A percentile compares a stretch with the other conserved stretches of the same genome.
Evolutionary conservation across 2,329 filamentous ascomycete genomes (phyloP).

Genomic region (Hypoxylon sp.): DNA sequence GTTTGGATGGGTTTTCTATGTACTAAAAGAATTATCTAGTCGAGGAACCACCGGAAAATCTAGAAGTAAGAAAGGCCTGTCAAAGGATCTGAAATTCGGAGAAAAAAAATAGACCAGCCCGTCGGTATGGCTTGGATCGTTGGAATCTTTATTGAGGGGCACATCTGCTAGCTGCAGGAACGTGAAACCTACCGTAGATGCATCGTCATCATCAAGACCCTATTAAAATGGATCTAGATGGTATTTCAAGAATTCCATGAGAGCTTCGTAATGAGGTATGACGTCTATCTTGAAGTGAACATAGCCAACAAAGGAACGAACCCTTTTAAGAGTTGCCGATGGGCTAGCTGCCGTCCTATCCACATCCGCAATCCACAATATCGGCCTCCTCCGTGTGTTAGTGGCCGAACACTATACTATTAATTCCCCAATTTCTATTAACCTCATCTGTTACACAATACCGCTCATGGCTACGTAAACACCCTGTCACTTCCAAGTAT

Average conservation of each 20-base stretch:
- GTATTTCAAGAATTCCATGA: slow-evolving; percentile 24
- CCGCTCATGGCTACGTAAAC: slow-evolving; percentile 36
- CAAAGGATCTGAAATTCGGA: neutral
- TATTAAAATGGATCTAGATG: slow-evolving; percentile 31
- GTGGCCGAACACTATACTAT: slow-evolving; percentile 17
- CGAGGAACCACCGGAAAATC: neutral
- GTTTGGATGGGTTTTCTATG: neutral
- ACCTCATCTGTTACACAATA: slow-evolving; percentile 27
- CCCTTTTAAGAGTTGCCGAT: neutral
- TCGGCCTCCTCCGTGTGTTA: slow-evolving; percentile 34
- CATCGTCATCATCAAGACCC: slow-evolving; percentile 12
- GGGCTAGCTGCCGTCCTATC: slow-evolving; percentile 25
- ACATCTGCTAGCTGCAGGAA: slow-evolving; percentile 37
- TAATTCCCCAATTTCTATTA: slow-evolving; percentile 9
- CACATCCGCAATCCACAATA: slow-evolving; percentile 27
- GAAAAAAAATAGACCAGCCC: neutral
- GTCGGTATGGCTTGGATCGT: neutral
- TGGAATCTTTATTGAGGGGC: slow-evolving; percentile 24
- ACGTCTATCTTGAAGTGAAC: slow-evolving; percentile 30
- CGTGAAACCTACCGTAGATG: slow-evolving; percentile 30
- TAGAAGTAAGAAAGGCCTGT: neutral
- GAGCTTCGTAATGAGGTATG: slow-evolving; percentile 22
- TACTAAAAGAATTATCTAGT: neutral
- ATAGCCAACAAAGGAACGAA: slow-evolving; percentile 8
- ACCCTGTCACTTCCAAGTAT: slow-evolving; percentile 34